A percentile compares a stretch with the other conserved stretches of the same genome.
phyloP scores from a whole-genome alignment of 768 basidiomycete species.

The Trametes maxima region DNA sequence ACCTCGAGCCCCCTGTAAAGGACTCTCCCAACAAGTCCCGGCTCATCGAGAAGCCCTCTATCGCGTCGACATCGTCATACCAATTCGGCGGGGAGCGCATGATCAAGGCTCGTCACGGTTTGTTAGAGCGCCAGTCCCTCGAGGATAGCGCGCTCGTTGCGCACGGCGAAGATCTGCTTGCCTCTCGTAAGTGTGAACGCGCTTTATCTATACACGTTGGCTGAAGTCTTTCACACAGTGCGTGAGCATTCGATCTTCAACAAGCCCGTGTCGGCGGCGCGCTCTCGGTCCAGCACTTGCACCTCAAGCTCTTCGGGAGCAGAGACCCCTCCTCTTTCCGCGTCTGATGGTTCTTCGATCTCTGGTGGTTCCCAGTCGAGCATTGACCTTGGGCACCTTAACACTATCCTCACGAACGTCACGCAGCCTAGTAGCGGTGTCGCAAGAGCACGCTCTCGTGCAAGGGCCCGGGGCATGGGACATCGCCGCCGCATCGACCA shows the following conservation, averaged over 20 bases:
- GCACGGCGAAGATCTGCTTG: slow-evolving; percentile 62
- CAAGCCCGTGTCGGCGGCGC: slow-evolving; percentile 50
- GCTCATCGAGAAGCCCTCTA: slow-evolving; percentile 65
- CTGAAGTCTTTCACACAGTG: slow-evolving; percentile 23
- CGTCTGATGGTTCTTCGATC: slow-evolving; percentile 66
- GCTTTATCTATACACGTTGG: slow-evolving; percentile 15
- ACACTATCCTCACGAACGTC: slow-evolving; percentile 54
- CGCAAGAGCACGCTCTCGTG: slow-evolving; percentile 47
- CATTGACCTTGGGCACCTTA: slow-evolving; percentile 69
- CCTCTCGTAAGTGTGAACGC: slow-evolving; percentile 48
- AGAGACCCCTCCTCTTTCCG: slow-evolving; percentile 72
- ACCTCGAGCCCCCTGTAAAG: slow-evolving; percentile 36
- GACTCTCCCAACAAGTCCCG: slow-evolving; percentile 49
- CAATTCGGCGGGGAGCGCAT: slow-evolving; percentile 71
- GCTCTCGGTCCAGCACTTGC: slow-evolving; percentile 70
- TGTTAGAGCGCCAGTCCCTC: slow-evolving; percentile 65
- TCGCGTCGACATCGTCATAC: slow-evolving; percentile 62
- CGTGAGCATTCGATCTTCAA: slow-evolving; percentile 59
- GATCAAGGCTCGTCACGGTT: slow-evolving; percentile 62
- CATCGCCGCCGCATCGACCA: slow-evolving; percentile 73
- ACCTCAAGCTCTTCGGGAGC: slow-evolving; percentile 62
- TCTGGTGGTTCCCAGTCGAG: slow-evolving; percentile 78
- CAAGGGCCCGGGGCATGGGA: slow-evolving; percentile 61
- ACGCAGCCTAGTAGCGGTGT: slow-evolving; percentile 47
- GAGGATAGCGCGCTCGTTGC: slow-evolving; percentile 68